phyloP scores from a whole-genome alignment of 1,139 yeast species.

The Protomyces inouyei region DNA sequence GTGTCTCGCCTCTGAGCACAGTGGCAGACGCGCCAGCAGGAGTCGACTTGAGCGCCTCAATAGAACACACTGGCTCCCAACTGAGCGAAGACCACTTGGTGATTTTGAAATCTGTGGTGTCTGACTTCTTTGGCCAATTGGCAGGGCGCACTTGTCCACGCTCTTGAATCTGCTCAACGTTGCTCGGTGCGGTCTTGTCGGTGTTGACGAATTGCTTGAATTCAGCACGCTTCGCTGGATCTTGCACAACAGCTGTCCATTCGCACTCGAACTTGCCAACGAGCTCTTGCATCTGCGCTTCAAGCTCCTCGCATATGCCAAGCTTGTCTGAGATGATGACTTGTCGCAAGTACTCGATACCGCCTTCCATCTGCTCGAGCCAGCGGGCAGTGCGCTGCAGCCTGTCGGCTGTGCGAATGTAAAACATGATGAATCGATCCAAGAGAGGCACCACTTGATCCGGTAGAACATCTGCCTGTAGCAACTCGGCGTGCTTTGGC shows the following conservation, averaged over 20 bases:
- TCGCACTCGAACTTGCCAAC: conserved; percentile 40
- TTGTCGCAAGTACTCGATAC: conserved; percentile 39
- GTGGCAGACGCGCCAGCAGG: conserved; percentile 40
- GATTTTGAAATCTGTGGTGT: conserved; percentile 37
- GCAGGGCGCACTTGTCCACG: conserved; percentile 42
- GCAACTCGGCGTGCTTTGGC: conserved; percentile 40
- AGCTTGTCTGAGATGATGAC: conserved; percentile 40
- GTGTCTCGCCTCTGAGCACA: conserved; percentile 40
- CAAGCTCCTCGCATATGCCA: conserved; percentile 40
- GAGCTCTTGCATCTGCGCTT: conserved; percentile 38
- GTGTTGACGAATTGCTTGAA: conserved; percentile 40
- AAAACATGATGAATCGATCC: conserved; percentile 41
- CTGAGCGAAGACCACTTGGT: conserved; percentile 38
- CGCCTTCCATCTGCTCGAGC: conserved; percentile 40
- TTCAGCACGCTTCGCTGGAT: conserved; percentile 34
- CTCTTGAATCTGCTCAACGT: conserved; percentile 39
- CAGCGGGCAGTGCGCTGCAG: conserved; percentile 42
- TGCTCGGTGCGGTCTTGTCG: conserved; percentile 36
- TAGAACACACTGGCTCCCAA: conserved; percentile 37
- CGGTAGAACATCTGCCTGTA: conserved; percentile 39
- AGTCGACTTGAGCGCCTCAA: conserved; percentile 37
- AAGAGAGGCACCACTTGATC: conserved; percentile 40
- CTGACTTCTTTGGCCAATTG: conserved; percentile 38
- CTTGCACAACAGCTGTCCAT: conserved; percentile 38
- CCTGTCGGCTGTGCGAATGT: conserved; percentile 41